Evolutionary conservation across 768 basidiomycete genomes (phyloP), one percentile per base, ranked within the genome.

Genomic region (Vararia minispora): DNA sequence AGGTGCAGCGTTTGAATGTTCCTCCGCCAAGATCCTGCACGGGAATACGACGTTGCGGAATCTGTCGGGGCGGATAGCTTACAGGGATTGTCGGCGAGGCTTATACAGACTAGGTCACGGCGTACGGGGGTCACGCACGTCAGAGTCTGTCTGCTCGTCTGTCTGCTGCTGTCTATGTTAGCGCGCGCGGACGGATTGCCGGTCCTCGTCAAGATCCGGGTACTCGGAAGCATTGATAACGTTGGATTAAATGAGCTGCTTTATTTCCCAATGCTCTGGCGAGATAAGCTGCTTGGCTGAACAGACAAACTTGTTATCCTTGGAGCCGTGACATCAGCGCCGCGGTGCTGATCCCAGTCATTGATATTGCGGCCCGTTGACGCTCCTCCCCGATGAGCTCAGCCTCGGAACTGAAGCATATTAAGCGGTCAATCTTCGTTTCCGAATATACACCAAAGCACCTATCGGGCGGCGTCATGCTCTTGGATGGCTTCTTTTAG

Each of bases 11-110:
- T n/a, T n/a, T n/a, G n/a, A n/a, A n/a, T n/a, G n/a, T n/a, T n/a
- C n/a, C 66, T 99, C 95, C 2, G 95, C 95, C 39, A 97, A 92
- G 59, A 98, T 99, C 18, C 95, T 99, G n/a, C n/a, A n/a, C n/a
- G n/a, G 95, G 94, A 49, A 99, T 88, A 98, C 91, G 45, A 94
- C 90, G 65, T 99, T 99, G 44, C 95, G 85, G n/a, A 92, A 91
- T 1, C 92, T 92, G 50, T 98, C 95, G 41, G 98, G 76, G 60
- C 69, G 69, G 43, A 99, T 84, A 47, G 95, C 95, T 46, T 94
- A 72, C 11, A 99, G 68, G 4, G 98, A 63, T 17, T 88, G 76
- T 0, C 91, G 89, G 17, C 88, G 77, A 31, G 98, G 79, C 58
- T 97, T 98, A 65, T 79, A 98, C 29, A 98, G 95, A 59, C 98